Evolutionary conservation across 768 basidiomycete species (phyloP), one percentile per base, ranked within the genome.

Genomic region (Polyporus arcularius): DNA sequence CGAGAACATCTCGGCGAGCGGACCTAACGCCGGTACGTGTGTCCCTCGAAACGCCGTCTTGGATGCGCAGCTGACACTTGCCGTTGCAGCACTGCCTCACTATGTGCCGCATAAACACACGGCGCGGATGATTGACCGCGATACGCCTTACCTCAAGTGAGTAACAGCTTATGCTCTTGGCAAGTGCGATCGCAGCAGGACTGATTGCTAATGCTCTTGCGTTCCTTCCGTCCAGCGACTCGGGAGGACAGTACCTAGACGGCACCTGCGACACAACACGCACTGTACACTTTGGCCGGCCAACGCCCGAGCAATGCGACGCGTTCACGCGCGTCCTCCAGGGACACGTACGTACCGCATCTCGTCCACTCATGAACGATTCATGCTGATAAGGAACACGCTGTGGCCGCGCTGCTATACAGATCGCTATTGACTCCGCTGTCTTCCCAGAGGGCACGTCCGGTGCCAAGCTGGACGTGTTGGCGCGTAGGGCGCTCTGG

Each of bases 321-420:
- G 94, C 96, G 1, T 99, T 87, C 74, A 99, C 97, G 32, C 82
- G 94, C 48, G 97, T 98, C 45, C 73, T 99, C 58, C 97, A 99
- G 75, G 96, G 96, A 8, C 97, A 99, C 77, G 92, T 94, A 79
- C 68, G 91, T 82, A 59, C 66, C 41, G 58, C 50, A 35, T 61
- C 41, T 61, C 49, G 69, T 67, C 35, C 21, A 54, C 65, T 8
- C 26, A 54, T 41, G 56, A 62, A 59, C 54, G 48, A 57, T 60
- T 57, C 30, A 30, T 51, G 31, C 55, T 51, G 53, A 49, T 39
- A 43, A 16, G 41, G n/a, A n/a, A 30, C 54, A 43, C 31, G 49
- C 12, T 15, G 5, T 30, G 28, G 7, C 10, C 42, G 35, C 11
- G 35, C 35, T 35, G 35, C 11, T 35, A 5, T 66, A 64, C 67